Evolutionary conservation across 768 basidiomycete genomes (phyloP), one percentile per base, ranked within the genome.

Genomic region (Tulasnella sp.): DNA sequence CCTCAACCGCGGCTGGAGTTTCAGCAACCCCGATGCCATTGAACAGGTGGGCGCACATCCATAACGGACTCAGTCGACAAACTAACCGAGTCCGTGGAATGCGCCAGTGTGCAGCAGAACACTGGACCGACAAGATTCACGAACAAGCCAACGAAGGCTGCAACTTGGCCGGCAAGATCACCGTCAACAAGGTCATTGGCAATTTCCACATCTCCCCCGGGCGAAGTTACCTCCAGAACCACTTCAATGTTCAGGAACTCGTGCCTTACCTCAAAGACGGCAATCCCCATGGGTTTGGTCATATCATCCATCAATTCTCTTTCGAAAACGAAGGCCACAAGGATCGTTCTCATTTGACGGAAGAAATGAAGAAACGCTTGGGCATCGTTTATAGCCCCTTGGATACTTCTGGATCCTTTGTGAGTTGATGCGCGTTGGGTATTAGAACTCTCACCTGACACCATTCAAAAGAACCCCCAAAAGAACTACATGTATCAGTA

Each of bases 401-500:
- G 57, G 85, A 93, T 36, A 67, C 68, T 11, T 63, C 72, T 57
- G 76, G 73, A 27, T 75, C 77, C 23, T 71, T 76, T 56, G 81
- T 73, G 45, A 74, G 74, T 29, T 12, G 3, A 34, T 53, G 12
- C 2, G 3, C 15, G 27, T 54, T 57, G 14, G 12, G 1, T 14
- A 14, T 42, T 29, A 42, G 14, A 15, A 11, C 19, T 9, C 53
- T 60, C 17, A 43, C 25, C 29, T 39, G 29, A 37, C 37, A 41
- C 59, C 31, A 17, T 12, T 19, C 21, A 25, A 1, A 58, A 87
- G 84, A 91, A 90, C 0, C 72, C 69, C 62, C 85, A 86, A 66
- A 70, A 82, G 23, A 79, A 90, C 63, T 94, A 89, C 68, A 92
- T 96, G 90, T 96, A 91, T 78, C 91, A 98, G 67, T 94, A 98